phyloP scores from a whole-genome alignment of 768 basidiomycete species.

The Leccinum subgranulosum region DNA sequence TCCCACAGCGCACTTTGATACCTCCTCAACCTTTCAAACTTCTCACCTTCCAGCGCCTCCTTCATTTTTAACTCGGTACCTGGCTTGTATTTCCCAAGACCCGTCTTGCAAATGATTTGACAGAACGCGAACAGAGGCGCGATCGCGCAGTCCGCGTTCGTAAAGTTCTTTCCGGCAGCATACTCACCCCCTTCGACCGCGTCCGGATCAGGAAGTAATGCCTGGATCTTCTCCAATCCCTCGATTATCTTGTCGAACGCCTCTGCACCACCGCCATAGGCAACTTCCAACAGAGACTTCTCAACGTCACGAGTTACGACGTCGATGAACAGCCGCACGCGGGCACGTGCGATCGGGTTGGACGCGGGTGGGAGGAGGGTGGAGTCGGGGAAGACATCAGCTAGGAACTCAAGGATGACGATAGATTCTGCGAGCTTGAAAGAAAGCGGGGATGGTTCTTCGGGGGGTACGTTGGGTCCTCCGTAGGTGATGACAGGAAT shows the following conservation, averaged over 20 bases:
- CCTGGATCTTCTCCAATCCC: constrained; percentile 6
- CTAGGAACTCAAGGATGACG: neutral
- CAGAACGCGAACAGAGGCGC: constrained; percentile 53
- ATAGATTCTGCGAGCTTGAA: neutral
- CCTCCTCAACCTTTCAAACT: constrained; percentile 45
- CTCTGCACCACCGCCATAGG: neutral
- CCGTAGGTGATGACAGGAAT: neutral
- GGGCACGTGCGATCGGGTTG: neutral
- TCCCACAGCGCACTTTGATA: constrained; percentile 47
- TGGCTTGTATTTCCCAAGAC: constrained; percentile 45
- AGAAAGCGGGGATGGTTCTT: neutral
- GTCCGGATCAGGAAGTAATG: constrained; percentile 27
- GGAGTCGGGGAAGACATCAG: neutral
- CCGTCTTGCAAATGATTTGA: constrained; percentile 41
- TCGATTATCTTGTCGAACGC: neutral
- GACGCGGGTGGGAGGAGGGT: neutral
- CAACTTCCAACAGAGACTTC: neutral
- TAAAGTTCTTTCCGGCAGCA: constrained; percentile 43
- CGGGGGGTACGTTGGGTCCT: neutral
- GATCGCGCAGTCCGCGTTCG: constrained; percentile 57
- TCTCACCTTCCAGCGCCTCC: constrained; percentile 38
- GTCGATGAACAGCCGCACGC: neutral
- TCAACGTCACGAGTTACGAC: neutral
- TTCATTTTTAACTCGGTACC: constrained; percentile 45
- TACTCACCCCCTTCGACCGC: constrained; percentile 37